Percentiles rank a stretch among this genome's conserved stretches.
Evolutionary conservation across 306 rosid genomes (phyloP).

Genomic region (Vachellia collinsii): DNA sequence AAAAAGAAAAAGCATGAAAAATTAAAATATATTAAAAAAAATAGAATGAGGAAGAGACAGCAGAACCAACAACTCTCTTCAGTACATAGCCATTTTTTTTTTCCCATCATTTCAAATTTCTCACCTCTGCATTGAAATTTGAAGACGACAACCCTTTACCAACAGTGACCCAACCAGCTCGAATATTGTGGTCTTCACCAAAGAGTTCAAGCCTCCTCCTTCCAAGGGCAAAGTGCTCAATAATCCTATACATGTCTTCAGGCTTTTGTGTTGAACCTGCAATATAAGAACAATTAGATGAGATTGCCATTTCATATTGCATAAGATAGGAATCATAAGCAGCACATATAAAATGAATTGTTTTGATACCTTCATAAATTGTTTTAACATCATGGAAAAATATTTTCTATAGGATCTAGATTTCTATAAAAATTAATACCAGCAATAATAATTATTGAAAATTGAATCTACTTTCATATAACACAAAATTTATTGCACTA

Average conservation of each 20-base stretch:
- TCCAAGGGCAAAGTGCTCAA: conserved; percentile 99
- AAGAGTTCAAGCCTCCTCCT: conserved; percentile 70
- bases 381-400: not conserved
- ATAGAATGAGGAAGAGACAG: not conserved
- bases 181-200: conserved; percentile 98
- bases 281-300: conserved; percentile 25
- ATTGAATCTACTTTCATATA: not conserved
- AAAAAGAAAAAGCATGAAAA: not conserved
- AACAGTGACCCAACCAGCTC: conserved; percentile 91
- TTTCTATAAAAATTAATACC: not conserved
- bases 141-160: conserved; percentile 89
- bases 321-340: conserved; percentile 5
- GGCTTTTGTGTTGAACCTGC: conserved; percentile 99
- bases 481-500: not conserved
- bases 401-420: not conserved
- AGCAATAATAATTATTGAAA: not conserved
- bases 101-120: conserved; percentile 4
- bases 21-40: not conserved
- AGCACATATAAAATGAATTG: conserved; percentile 5
- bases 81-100: not conserved
- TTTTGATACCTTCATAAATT: conserved; percentile 8
- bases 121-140: conserved; percentile 83
- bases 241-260: conserved; percentile 96
- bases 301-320: conserved; percentile 25
- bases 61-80: conserved; percentile 9